Evolutionary conservation across 2,329 filamentous ascomycete genomes (phyloP).

Genomic region (Colletotrichum orbiculare): DNA sequence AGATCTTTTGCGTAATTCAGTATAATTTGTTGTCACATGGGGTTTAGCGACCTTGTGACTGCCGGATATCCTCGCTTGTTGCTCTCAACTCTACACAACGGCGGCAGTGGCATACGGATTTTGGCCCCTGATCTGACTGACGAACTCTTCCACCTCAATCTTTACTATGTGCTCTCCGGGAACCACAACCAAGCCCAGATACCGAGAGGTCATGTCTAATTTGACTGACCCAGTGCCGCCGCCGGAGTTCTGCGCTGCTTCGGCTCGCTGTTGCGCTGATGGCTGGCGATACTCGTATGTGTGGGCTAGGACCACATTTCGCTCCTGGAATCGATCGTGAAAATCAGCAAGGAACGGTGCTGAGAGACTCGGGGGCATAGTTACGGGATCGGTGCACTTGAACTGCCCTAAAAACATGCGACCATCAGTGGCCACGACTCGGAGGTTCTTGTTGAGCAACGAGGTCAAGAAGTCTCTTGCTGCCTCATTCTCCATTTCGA

Average conservation of each 20-base stretch:
- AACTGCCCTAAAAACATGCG: slow-evolving; percentile 91
- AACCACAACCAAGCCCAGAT: slow-evolving; percentile 89
- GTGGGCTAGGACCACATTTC: slow-evolving; percentile 86
- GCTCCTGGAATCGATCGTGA: slow-evolving; percentile 68
- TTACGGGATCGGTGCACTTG: slow-evolving; percentile 88
- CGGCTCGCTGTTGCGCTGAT: slow-evolving; percentile 58
- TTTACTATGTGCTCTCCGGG: slow-evolving; percentile 87
- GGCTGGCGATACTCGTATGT: slow-evolving; percentile 92
- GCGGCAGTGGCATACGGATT: slow-evolving; percentile 27
- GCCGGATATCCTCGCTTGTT: background rate
- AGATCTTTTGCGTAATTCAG: slow-evolving; percentile 2
- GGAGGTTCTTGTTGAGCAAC: slow-evolving; percentile 81
- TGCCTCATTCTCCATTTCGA: slow-evolving; percentile 60
- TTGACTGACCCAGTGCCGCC: slow-evolving; percentile 58
- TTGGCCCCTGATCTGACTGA: slow-evolving; percentile 58
- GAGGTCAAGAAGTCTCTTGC: slow-evolving; percentile 68
- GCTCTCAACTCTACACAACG: background rate
- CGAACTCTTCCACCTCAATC: slow-evolving; percentile 87
- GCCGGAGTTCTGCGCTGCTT: slow-evolving; percentile 46
- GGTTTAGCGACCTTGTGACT: no score
- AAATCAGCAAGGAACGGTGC: background rate
- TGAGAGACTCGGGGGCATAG: background rate
- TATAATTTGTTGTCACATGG: no score
- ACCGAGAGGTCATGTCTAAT: slow-evolving; percentile 83
- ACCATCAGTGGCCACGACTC: slow-evolving; percentile 82